Percentiles rank a stretch among this genome's conserved stretches.
phyloP scores from a whole-genome alignment of 805 yeast species.

The Yarrowia sp. region DNA sequence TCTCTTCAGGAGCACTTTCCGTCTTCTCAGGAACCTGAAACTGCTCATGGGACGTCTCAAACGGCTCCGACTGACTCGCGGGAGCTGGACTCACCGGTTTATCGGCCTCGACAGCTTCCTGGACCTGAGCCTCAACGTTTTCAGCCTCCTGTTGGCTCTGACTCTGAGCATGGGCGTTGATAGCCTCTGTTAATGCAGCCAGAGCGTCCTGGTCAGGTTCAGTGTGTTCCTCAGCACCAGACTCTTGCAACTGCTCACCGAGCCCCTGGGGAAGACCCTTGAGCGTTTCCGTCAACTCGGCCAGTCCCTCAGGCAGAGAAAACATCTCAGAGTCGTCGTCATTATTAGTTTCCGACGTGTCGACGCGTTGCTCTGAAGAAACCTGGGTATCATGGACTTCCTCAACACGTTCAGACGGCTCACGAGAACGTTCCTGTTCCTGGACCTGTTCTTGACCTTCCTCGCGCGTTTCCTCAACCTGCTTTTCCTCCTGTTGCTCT shows the following conservation, averaged over 20 bases:
- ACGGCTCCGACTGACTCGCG: not conserved
- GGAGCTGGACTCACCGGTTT: constrained; percentile 1
- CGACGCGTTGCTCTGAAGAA: too few species aligned
- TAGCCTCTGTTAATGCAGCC: constrained; percentile 28
- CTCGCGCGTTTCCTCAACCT: not conserved
- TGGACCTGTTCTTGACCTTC: not conserved
- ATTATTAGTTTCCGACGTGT: not conserved
- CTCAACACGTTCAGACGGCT: not conserved
- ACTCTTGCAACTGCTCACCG: constrained; percentile 9
- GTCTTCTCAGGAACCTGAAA: not conserved
- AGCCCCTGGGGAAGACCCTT: constrained; percentile 18
- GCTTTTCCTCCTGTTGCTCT: not conserved
- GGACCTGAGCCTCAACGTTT: not conserved
- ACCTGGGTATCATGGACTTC: too few species aligned
- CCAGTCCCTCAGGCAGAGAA: constrained; percentile 23
- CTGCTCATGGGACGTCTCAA: constrained; percentile 18
- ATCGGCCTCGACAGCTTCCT: constrained; percentile 5
- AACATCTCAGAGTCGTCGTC: constrained; percentile 9
- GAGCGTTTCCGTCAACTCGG: constrained; percentile 25
- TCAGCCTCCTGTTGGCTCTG: constrained; percentile 12
- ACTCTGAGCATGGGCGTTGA: constrained; percentile 15
- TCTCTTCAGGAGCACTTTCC: not conserved
- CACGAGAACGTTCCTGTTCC: not conserved
- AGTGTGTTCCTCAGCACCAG: not conserved
- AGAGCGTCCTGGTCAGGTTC: constrained; percentile 30